Base-by-base conservation (phyloP, 441 rosid genomes). In the Eutrema salsugineum region DNA sequence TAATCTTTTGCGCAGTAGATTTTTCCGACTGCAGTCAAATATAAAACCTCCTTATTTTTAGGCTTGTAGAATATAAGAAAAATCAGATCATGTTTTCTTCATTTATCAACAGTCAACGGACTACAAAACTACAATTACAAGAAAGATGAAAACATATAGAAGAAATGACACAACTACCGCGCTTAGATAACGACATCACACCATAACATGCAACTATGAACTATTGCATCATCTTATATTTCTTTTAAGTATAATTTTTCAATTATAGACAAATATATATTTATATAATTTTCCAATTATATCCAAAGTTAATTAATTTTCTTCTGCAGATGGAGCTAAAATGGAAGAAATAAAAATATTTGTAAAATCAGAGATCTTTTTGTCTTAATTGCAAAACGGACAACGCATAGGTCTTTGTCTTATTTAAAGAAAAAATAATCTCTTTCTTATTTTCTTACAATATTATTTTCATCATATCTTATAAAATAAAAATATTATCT, bases 141-240 rank as follows among this genome's bases (percentile, higher is more conserved):
- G 48, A 55, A 40, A 32, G 7, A 11, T 11, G 35, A n/a, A 73
- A 36, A 43, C 78, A 59, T 59, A 59, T 17, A 20, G 24, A 60
- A 14, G 10, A 62, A 44, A 68, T 68, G 78, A 62, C 53, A 46
- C 74, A 75, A 44, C 78, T 36, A 68, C 65, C 69, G 5, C 53
- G 8, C 75, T 61, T 39, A 8, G 72, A 76, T 57, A 64, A 42
- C 1, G 79, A 76, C 79, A n/a, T 49, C 24, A 40, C 72, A 76
- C 76, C 76, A 40, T 38, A 70, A 56, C 69, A 7, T 32, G 42
- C 27, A 39, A 14, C 2, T 73, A 44, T 39, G 19, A 39, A 14
- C 2, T 73, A 44, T 39, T 66, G 20, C 61, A 73, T 58, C 33
- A 4, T 28, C 5, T 16, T 62, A 30, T 63, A 5, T 33, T n/a